phyloP scores from a whole-genome alignment of 2,329 filamentous ascomycete species.

The Trichoderma sp. region DNA sequence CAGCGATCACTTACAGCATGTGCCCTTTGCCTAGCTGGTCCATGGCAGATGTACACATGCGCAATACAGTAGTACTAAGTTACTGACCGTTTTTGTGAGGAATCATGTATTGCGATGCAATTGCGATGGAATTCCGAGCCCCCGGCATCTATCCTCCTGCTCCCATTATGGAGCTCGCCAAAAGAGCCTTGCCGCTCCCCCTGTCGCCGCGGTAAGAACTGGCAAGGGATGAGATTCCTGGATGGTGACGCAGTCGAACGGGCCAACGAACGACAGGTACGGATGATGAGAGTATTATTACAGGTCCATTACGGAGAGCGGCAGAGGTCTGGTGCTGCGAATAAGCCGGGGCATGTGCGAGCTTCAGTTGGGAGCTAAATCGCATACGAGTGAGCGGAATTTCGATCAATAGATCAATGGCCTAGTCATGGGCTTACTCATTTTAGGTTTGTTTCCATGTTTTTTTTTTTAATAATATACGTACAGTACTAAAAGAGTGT shows the following conservation, averaged over 20 bases:
- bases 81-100: not conserved
- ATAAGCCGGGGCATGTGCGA: conserved; percentile 7
- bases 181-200: conserved; percentile 4
- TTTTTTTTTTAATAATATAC: not conserved
- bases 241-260: not conserved
- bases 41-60: not conserved
- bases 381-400: too few relatives aligned
- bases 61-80: not conserved
- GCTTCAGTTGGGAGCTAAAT: not conserved
- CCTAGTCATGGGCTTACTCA: not conserved
- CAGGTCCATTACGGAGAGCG: not conserved
- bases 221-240: conserved; percentile 3
- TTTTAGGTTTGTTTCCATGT: too few relatives aligned
- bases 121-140: not conserved
- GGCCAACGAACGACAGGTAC: not conserved
- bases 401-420: not conserved
- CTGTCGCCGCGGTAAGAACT: conserved; percentile 12
- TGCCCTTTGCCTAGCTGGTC: not conserved
- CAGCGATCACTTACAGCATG: not conserved
- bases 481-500: not conserved
- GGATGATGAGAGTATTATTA: not conserved
- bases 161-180: conserved; percentile 3
- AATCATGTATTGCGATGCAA: too few relatives aligned
- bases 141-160: not conserved
- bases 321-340: not conserved